Evolutionary conservation across 495 filamentous ascomycete species (phyloP), one percentile per base, ranked within the genome.

Genomic region (Oleoguttula mirabilis): DNA sequence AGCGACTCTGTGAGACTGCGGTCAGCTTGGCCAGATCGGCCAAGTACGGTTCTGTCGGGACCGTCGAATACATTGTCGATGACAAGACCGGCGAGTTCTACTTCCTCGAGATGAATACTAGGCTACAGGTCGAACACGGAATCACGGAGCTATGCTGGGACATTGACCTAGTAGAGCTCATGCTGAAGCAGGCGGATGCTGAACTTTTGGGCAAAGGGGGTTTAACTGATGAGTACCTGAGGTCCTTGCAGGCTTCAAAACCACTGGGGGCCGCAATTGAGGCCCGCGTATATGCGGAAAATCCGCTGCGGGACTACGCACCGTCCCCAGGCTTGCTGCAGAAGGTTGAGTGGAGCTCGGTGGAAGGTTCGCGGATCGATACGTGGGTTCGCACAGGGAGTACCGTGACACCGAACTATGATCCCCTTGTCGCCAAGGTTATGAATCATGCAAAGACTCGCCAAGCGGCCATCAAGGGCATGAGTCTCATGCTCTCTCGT

Each of bases 81-180:
- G 75, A 76, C 40, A 57, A 63, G 24, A 68, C 66, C 0, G 66
- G 64, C 0, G 63, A 68, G 8, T 77, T 76, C 58, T 82, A 73
- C 56, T 82, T 82, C 46, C 62, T 80, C 3, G 77, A 82, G 51
- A 76, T 82, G 72, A 80, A 80, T 51, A 77, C 77, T 0, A 61
- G 77, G 24, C 58, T 80, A 7, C 77, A 82, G 44, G 77, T 82
- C 21, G 77, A 82, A 56, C 77, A 80, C 55, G 70, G 68, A 11
- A 72, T 79, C 38, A 80, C 77, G 4, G 75, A 82, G 50, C 48
- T 73, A 4, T 72, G 71, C 41, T 73, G 72, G 48, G 63, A 58
- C n/a, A 49, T 79, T 19, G 77, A 80, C 40, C 52, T 80, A 10
- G 76, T 80, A 1, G 59, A 66, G 14, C 57, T 61, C 23, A 74